phyloP scores from a whole-genome alignment of 345 rosid genomes.

The Stellera chamaejasme region DNA sequence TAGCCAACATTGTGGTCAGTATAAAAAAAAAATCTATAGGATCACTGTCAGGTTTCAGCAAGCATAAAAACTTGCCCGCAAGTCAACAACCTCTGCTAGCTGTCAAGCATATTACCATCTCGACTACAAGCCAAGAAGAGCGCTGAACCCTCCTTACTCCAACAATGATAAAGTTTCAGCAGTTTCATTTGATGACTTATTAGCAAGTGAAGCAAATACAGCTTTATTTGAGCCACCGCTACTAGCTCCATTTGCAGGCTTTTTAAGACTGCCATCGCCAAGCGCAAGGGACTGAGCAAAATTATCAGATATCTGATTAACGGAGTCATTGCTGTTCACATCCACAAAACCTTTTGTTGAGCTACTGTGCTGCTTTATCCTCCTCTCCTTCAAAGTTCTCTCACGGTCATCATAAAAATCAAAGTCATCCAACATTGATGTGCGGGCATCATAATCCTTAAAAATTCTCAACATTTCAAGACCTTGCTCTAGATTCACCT shows the following conservation, averaged over 20 bases:
- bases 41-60: conserved; percentile 12
- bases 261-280: conserved; percentile 19
- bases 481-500: conserved; percentile 66
- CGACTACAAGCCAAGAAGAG: not conserved
- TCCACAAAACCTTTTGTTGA: conserved; percentile 13
- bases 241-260: not conserved
- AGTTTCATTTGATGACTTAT: conserved; percentile 6
- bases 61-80: conserved; percentile 10
- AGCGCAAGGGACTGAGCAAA: conserved; percentile 25
- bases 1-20: too few species aligned
- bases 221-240: conserved; percentile 2
- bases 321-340: conserved; percentile 19
- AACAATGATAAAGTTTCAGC: conserved; percentile 3
- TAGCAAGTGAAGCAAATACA: conserved; percentile 1
- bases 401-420: conserved; percentile 51
- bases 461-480: conserved; percentile 63
- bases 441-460: conserved; percentile 40
- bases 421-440: conserved; percentile 64
- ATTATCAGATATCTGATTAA: conserved; percentile 34
- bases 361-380: conserved; percentile 24
- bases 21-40: conserved; percentile 10
- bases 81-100: conserved; percentile 15
- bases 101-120: conserved; percentile 4
- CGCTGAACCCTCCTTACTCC: conserved; percentile 2
- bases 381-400: conserved; percentile 35